Percentiles rank a stretch among this genome's conserved stretches.
Evolutionary conservation across 768 basidiomycete species (phyloP).

Genomic region (Amanita phalloides): DNA sequence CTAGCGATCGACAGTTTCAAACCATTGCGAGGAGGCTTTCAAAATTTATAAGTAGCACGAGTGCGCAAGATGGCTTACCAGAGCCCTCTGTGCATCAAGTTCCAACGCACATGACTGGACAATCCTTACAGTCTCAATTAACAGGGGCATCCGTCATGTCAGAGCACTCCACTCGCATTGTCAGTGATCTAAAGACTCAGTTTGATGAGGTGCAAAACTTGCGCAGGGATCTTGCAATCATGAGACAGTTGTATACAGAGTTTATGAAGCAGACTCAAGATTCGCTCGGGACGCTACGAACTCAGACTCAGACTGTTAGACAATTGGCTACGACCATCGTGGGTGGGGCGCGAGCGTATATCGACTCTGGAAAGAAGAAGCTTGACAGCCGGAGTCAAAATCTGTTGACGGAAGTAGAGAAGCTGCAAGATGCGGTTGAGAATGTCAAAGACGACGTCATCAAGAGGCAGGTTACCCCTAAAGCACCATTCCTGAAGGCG

Average conservation of each 20-base stretch:
- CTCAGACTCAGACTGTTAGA: constrained; percentile 81
- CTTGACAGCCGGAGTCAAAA: constrained; percentile 87
- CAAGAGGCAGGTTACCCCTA: constrained; percentile 80
- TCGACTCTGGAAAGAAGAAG: constrained; percentile 86
- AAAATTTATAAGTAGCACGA: constrained; percentile 45
- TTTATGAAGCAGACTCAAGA: constrained; percentile 91
- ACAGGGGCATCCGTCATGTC: constrained; percentile 69
- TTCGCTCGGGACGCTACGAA: constrained; percentile 64
- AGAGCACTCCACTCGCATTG: constrained; percentile 64
- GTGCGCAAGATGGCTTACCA: constrained; percentile 12
- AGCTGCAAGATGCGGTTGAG: constrained; percentile 87
- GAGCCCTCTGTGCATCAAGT: constrained; percentile 22
- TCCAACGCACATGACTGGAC: constrained; percentile 56
- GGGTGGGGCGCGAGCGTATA: constrained; percentile 78
- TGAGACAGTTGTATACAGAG: constrained; percentile 91
- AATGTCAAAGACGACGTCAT: constrained; percentile 84
- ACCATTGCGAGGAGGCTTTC: constrained; percentile 66
- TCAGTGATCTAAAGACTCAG: constrained; percentile 79
- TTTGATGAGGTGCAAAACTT: constrained; percentile 94
- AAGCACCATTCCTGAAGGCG: constrained; percentile 54
- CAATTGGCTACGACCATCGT: constrained; percentile 76
- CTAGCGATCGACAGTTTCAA: constrained; percentile 67
- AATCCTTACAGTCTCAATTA: constrained; percentile 58
- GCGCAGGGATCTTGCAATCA: constrained; percentile 84
- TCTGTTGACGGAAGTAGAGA: constrained; percentile 86